Evolutionary conservation across 73 alveolate genomes (phyloP), one percentile per base, ranked within the genome.

Genomic region (Symbiodinium pilosum): DNA sequence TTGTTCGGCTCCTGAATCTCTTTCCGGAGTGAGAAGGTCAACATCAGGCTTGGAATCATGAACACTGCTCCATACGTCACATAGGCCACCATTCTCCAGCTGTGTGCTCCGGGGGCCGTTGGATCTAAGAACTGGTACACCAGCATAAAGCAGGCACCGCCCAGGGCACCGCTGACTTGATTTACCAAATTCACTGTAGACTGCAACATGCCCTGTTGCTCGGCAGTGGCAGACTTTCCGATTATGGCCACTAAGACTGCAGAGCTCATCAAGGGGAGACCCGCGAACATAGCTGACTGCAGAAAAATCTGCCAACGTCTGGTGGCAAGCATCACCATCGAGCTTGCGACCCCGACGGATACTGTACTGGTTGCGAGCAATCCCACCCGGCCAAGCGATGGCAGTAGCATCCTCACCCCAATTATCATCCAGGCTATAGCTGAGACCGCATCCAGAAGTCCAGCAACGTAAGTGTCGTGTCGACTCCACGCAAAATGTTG

Each of bases 401-500:
- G 88, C 56, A 81, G 38, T 8, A 81, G 88, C 20, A 81, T 6
- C 38, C 40, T 81, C 59, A 81, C 88, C 43, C 88, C 88, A 34
- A 81, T 39, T 9, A 36, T 34, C 42, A 81, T 39, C 88, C 88
- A 81, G 0, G 43, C 59, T 18, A 81, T 40, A 36, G 42, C 54
- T 11, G 88, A 81, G 21, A 81, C 39, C 24, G 42, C 54, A 24
- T 81, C 88, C 34, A 40, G 34, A 39, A 81, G 56, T 7, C 88
- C 88, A 21, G 59, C 56, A 24, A 24, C 8, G 56, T 81, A 81
- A 36, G 24, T 38, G 2, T 81, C 56, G 12, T 81, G 88, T 59
- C 88, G 42, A 39, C 59, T 40, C 88, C 88, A 81, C 26, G 88
- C 88, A 20, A 81, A 39, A 39, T 81, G 88, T 36, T 42, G 38